Evolutionary conservation across 2,329 filamentous ascomycete species (phyloP), one percentile per base, ranked within the genome.

Genomic region (Aspergillus felis): DNA sequence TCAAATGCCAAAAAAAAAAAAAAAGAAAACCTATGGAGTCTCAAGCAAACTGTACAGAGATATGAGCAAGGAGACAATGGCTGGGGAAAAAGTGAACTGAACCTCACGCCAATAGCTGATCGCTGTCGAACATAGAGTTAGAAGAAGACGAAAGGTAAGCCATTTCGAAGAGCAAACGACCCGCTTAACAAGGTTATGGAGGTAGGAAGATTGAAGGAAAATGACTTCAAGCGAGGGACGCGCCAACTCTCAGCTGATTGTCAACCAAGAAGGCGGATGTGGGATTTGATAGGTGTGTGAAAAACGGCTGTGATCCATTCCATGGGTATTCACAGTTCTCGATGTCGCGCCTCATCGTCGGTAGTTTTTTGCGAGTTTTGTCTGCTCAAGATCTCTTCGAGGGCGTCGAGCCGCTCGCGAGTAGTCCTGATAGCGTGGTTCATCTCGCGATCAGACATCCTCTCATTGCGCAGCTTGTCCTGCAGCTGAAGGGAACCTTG

Each of bases 361-460:
- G 61, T 50, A n/a, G 61, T 42, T 10, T 57, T 53, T 25, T 69
- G 61, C 1, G 57, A 60, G 65, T 79, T 82, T 70, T 81, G 85
- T 69, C 81, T 82, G 61, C 84, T 82, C 53, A 93, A 81, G 29
- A 91, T 88, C 46, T 84, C 82, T 74, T 92, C 92, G 61, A 99
- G 76, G 46, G 89, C 84, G 55, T 84, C 82, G 32, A 99, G 77
- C 68, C 90, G 88, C 78, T 96, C 89, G 71, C 97, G 91, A 2
- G 93, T 97, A 29, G 96, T 84, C 54, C 84, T 80, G 59, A 97
- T 93, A 22, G 91, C 90, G 77, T 95, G 85, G 61, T 87, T 84
- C 58, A 96, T 83, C 70, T 94, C 87, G 35, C 84, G 80, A 65
- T 90, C 85, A 50, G 86, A 85, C 84, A 93, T 89, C 50, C 81